Percentiles rank a stretch among this genome's conserved stretches.
Conservation (phyloP, 1,284 basidiomycete genomes). For the Microbotryum violaceum region DNA sequence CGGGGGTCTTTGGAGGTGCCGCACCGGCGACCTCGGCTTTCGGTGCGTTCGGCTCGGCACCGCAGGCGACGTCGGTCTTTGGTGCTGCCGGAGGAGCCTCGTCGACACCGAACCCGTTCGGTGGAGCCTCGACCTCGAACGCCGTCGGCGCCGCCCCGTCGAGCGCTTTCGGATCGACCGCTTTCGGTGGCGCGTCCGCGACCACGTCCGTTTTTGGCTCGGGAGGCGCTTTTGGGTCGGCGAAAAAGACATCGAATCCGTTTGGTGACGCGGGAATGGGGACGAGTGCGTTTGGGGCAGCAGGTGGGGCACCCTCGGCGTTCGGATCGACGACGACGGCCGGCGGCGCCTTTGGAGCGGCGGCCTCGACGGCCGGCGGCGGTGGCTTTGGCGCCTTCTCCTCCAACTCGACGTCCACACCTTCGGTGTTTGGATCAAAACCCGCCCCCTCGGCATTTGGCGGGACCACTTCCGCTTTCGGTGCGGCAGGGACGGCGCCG, state of each 20-base stretch:
- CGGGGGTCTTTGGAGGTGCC: conserved; percentile 22
- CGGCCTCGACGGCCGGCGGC: background rate
- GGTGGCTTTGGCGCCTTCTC: background rate
- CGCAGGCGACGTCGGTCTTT: conserved; percentile 31
- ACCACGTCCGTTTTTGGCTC: conserved; percentile 8
- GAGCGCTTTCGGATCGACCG: too few relatives aligned
- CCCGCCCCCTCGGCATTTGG: conserved; percentile 9
- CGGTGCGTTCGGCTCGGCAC: conserved; percentile 40
- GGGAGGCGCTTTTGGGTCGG: conserved; percentile 1
- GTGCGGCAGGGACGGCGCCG: background rate
- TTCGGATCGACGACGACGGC: background rate
- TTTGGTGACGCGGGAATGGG: background rate
- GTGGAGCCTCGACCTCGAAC: too few relatives aligned
- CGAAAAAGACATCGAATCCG: background rate
- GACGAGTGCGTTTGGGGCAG: too few relatives aligned
- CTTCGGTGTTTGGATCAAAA: background rate
- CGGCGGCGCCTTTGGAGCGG: too few relatives aligned
- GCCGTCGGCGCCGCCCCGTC: too few relatives aligned
- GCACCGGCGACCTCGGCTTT: conserved; percentile 21
- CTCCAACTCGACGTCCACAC: conserved; percentile 2
- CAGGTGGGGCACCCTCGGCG: too few relatives aligned
- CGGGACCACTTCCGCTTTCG: background rate
- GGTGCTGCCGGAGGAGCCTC: conserved; percentile 13
- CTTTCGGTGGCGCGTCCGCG: background rate
- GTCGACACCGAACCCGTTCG: background rate